Percentiles rank a stretch among this genome's conserved stretches.
phyloP scores from a whole-genome alignment of 768 basidiomycete species.

The Kwoniella pini region DNA sequence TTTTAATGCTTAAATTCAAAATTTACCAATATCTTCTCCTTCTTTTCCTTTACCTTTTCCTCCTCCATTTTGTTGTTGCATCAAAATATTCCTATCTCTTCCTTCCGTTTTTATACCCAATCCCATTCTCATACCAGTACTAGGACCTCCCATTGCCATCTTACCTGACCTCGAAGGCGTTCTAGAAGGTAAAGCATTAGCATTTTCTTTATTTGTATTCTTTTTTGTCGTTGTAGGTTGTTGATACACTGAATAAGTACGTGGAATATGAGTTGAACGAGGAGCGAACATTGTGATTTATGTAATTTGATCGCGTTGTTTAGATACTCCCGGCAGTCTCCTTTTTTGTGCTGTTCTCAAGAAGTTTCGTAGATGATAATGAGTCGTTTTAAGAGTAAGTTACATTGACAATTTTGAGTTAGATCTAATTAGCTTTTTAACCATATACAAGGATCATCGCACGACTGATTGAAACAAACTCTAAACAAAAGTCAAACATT shows the following conservation, averaged over 20 bases:
- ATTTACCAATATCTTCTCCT: slow-evolving; percentile 47
- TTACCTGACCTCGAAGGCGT: slow-evolving; percentile 39
- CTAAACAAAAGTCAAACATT: too few species aligned
- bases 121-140: slow-evolving; percentile 21
- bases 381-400: too few species aligned
- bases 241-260: slow-evolving; percentile 22
- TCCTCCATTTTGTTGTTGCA: background rate
- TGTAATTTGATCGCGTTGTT: background rate
- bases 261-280: slow-evolving; percentile 24
- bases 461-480: too few species aligned
- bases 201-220: slow-evolving; percentile 46
- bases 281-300: slow-evolving; percentile 45
- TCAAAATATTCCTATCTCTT: slow-evolving; percentile 37
- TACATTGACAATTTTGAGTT: too few species aligned
- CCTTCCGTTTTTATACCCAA: slow-evolving; percentile 38
- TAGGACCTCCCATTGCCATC: background rate
- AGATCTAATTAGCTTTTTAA: too few species aligned
- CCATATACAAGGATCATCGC: too few species aligned
- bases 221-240: slow-evolving; percentile 27
- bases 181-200: slow-evolving; percentile 35
- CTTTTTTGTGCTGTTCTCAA: too few species aligned
- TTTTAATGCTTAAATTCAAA: too few species aligned
- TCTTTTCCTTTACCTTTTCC: slow-evolving; percentile 33
- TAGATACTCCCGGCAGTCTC: too few species aligned
- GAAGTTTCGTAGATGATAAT: too few species aligned